Evolutionary conservation across 352 stramenopile species (phyloP).

Genomic region (Pythium plurisporium): DNA sequence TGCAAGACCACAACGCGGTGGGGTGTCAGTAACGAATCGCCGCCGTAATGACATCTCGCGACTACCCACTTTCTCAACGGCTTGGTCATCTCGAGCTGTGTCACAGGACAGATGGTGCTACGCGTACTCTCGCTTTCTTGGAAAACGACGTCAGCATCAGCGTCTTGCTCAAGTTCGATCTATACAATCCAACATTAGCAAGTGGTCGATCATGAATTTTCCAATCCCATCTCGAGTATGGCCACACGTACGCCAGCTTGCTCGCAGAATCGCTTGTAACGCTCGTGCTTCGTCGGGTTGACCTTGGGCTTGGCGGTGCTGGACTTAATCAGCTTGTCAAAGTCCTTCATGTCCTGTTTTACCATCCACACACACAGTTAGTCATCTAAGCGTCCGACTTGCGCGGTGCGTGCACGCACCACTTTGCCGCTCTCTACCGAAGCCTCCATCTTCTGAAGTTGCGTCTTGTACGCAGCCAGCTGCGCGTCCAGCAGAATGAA

Average conservation of each 20-base stretch:
- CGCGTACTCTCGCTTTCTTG: constrained; percentile 74
- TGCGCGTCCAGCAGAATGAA: constrained; percentile 65
- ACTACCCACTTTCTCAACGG: constrained; percentile 62
- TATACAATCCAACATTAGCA: constrained; percentile 21
- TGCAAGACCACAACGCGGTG: constrained; percentile 7
- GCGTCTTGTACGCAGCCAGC: constrained; percentile 57
- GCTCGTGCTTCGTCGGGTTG: constrained; percentile 58
- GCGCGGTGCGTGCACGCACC: constrained; percentile 8
- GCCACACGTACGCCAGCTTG: constrained; percentile 50
- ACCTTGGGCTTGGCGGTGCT: constrained; percentile 45
- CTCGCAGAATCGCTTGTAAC: constrained; percentile 80
- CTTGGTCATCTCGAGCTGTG: constrained; percentile 75
- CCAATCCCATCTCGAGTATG: too few species aligned
- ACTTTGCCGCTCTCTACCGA: constrained; percentile 46
- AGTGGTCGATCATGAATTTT: too few species aligned
- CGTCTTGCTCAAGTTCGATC: constrained; percentile 71
- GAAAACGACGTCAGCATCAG: constrained; percentile 73
- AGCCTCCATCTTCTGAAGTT: constrained; percentile 60
- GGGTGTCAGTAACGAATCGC: neutral
- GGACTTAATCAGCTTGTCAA: constrained; percentile 62
- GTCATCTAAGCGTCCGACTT: neutral
- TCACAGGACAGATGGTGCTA: constrained; percentile 76
- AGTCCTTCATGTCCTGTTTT: constrained; percentile 31
- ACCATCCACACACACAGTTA: neutral
- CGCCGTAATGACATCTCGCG: neutral